phyloP scores from a whole-genome alignment of 768 basidiomycete genomes.

The Mycena chlorophos region DNA sequence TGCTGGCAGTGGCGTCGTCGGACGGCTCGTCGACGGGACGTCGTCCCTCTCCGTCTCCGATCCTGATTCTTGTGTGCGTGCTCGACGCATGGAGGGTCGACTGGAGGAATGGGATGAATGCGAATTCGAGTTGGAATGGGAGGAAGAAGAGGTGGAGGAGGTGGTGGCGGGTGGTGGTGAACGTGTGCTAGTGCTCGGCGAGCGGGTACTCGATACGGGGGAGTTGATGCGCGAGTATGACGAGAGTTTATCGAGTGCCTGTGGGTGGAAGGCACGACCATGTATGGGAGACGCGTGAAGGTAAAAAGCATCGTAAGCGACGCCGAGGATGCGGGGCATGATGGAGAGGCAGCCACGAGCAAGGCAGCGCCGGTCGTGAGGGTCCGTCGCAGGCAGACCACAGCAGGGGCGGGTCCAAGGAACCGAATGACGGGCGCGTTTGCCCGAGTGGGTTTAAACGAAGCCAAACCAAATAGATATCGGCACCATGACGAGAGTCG shows the following conservation, averaged over 20 bases:
- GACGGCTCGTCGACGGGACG: conserved; percentile 16
- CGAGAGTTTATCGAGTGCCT: conserved; percentile 73
- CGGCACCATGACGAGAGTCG: neutral
- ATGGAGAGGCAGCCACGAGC: neutral
- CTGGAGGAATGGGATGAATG: conserved; percentile 30
- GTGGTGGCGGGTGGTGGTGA: conserved; percentile 40
- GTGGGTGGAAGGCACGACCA: conserved; percentile 2
- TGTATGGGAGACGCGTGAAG: conserved; percentile 2
- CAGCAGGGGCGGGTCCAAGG: too few species aligned
- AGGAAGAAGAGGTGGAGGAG: conserved; percentile 32
- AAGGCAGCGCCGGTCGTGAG: neutral
- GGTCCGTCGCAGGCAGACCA: neutral
- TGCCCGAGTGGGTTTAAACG: too few species aligned
- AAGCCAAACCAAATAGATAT: too few species aligned
- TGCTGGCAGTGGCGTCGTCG: conserved; percentile 20
- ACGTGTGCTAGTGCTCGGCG: conserved; percentile 30
- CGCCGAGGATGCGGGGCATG: neutral
- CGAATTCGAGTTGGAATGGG: conserved; percentile 37
- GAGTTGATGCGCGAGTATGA: conserved; percentile 56
- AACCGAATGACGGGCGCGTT: too few species aligned
- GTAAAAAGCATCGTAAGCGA: conserved; percentile 4
- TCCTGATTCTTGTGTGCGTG: conserved; percentile 55
- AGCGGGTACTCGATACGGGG: conserved; percentile 45
- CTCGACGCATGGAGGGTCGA: conserved; percentile 38
- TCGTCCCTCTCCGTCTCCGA: conserved; percentile 80